A percentile compares a stretch with the other conserved stretches of the same genome.
Conservation (phyloP, 495 filamentous ascomycete species). For the Aspergillus coremiiformis region DNA sequence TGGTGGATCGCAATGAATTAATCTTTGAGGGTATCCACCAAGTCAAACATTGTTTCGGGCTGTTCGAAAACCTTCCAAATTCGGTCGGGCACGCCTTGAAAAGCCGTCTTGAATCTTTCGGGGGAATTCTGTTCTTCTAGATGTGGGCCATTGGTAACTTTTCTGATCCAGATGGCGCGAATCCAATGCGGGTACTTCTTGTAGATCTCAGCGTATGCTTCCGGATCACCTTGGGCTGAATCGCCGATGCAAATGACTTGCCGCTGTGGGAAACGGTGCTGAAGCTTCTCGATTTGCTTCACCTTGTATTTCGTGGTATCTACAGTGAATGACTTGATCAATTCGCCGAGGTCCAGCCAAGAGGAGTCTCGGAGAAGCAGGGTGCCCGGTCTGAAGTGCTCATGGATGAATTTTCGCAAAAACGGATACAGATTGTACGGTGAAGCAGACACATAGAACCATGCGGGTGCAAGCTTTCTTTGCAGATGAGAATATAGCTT, state of each 20-base stretch:
- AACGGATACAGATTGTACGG: slow-evolving; percentile 93
- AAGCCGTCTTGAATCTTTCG: slow-evolving; percentile 74
- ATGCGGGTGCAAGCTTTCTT: slow-evolving; percentile 54
- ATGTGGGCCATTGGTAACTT: slow-evolving; percentile 67
- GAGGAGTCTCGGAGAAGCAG: slow-evolving; percentile 76
- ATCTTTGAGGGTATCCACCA: slow-evolving; percentile 43
- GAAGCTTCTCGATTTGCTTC: slow-evolving; percentile 69
- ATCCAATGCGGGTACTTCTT: slow-evolving; percentile 62
- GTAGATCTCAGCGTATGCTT: slow-evolving; percentile 76
- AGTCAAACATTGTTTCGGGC: slow-evolving; percentile 53
- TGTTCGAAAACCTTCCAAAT: slow-evolving; percentile 77
- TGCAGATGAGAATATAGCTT: slow-evolving; percentile 66
- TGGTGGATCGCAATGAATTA: too few relatives aligned
- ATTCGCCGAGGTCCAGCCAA: slow-evolving; percentile 77
- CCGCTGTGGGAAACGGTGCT: slow-evolving; percentile 64
- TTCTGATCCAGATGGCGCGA: slow-evolving; percentile 71
- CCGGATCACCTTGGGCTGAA: slow-evolving; percentile 85
- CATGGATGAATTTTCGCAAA: slow-evolving; percentile 59
- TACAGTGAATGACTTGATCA: slow-evolving; percentile 70
- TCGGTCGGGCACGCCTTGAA: slow-evolving; percentile 60
- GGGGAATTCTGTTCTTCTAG: slow-evolving; percentile 67
- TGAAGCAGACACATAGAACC: slow-evolving; percentile 91
- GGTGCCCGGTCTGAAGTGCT: slow-evolving; percentile 68
- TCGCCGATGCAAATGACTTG: slow-evolving; percentile 83
- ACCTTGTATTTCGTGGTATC: slow-evolving; percentile 84